Evolutionary conservation across 1,284 basidiomycete species (phyloP).

Genomic region (Apiotrichum laibachii): DNA sequence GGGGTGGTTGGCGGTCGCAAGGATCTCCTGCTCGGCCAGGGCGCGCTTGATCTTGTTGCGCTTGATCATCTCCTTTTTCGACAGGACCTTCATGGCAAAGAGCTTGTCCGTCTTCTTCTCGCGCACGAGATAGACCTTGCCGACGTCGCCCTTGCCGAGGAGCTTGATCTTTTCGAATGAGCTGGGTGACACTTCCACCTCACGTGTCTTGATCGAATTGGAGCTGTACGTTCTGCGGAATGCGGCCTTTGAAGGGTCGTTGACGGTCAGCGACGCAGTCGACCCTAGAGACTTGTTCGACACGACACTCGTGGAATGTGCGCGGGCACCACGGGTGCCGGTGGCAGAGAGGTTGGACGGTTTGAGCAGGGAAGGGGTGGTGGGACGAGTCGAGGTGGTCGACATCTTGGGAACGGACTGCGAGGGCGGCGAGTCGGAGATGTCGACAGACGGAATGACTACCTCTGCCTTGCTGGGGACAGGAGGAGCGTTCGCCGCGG

Average conservation of each 20-base stretch:
- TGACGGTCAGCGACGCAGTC: constrained; percentile 1
- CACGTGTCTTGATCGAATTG: constrained; percentile 92
- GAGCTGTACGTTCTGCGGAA: constrained; percentile 94
- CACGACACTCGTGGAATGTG: constrained; percentile 26
- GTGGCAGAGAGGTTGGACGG: constrained; percentile 42
- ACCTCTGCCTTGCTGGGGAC: constrained; percentile 26
- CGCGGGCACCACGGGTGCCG: constrained; percentile 30
- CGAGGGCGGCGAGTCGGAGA: constrained; percentile 25
- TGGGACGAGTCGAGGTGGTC: constrained; percentile 16
- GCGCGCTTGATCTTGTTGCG: constrained; percentile 97
- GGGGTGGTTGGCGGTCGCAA: constrained; percentile 92
- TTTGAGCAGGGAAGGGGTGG: constrained; percentile 48
- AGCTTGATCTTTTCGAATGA: constrained; percentile 94
- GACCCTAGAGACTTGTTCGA: constrained; percentile 5
- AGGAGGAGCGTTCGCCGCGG: constrained; percentile 37
- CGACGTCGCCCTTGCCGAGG: constrained; percentile 92
- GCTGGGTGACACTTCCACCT: constrained; percentile 83
- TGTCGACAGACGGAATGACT: constrained; percentile 12
- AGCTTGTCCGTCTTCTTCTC: constrained; percentile 93
- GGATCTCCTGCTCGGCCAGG: constrained; percentile 92
- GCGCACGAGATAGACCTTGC: constrained; percentile 89
- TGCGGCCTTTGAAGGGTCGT: constrained; percentile 55
- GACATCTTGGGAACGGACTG: constrained; percentile 64
- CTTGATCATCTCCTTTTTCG: constrained; percentile 98
- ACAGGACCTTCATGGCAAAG: constrained; percentile 96